A percentile compares a stretch with the other conserved stretches of the same genome.
phyloP scores from a whole-genome alignment of 1,139 yeast species.

The Nematodospora anomalae region DNA sequence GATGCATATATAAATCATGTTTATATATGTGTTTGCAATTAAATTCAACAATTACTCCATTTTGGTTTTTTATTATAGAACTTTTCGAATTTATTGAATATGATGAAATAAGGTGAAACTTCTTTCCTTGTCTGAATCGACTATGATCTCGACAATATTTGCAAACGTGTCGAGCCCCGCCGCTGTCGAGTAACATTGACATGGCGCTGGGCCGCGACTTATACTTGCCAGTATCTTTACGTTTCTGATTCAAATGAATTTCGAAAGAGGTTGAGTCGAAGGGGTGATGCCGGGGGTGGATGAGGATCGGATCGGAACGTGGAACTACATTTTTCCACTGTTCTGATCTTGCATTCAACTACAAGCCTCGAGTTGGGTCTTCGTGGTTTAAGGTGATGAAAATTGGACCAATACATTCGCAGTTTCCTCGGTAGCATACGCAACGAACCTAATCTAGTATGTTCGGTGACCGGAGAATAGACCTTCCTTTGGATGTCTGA shows the following conservation, averaged over 20 bases:
- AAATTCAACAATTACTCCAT: too few relatives aligned
- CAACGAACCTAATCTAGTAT: slow-evolving; percentile 77
- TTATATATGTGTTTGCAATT: too few relatives aligned
- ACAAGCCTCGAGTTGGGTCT: slow-evolving; percentile 1
- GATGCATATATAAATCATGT: too few relatives aligned
- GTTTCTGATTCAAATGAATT: slow-evolving; percentile 68
- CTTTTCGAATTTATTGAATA: slow-evolving; percentile 12
- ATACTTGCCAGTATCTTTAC: slow-evolving; percentile 82
- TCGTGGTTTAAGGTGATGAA: slow-evolving; percentile 60
- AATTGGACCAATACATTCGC: slow-evolving; percentile 77
- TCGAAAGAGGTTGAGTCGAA: slow-evolving; percentile 5
- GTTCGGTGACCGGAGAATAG: slow-evolving; percentile 72
- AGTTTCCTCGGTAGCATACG: slow-evolving; percentile 91
- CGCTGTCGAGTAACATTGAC: slow-evolving; percentile 2
- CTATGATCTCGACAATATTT: slow-evolving; percentile 71
- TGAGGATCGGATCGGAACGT: slow-evolving; percentile 12
- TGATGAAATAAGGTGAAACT: slow-evolving; percentile 64
- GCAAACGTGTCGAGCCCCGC: slow-evolving; percentile 45
- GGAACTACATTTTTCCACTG: slow-evolving; percentile 5
- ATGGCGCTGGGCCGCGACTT: slow-evolving; percentile 42
- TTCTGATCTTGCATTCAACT: slow-evolving; percentile 8
- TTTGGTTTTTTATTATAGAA: too few relatives aligned
- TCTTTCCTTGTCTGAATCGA: slow-evolving; percentile 84
- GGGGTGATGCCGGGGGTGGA: too few relatives aligned
- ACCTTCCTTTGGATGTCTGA: slow-evolving; percentile 75